Base-by-base conservation (phyloP, 2,329 filamentous ascomycete genomes). In the Colletotrichum tamarilloi region DNA sequence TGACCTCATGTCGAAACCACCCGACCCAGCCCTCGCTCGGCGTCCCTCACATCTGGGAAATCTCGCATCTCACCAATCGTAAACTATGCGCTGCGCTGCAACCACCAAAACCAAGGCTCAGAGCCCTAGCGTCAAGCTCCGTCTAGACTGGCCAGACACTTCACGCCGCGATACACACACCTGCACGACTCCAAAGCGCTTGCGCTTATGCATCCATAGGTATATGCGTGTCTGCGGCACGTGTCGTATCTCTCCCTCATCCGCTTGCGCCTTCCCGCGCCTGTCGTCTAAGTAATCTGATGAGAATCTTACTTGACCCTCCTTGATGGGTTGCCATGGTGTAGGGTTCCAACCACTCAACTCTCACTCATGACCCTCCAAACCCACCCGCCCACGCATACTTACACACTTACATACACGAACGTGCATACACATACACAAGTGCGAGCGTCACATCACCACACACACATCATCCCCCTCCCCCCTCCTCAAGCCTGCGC, bases 181-280 rank as follows among this genome's bases (percentile, higher is more conserved):
- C 19, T 46, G 42, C 52, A 59, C 30, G 32, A 66, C 26, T 53
- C 30, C 63, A 12, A 49, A 14, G 66, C 66, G 66, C 32, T 35
- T 64, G 59, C 42, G 42, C 42, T 46, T 46, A 46, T 46, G 42
- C 8, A 46, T 46, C 16, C 42, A 19, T 7, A 42, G 12, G 35
- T 46, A 19, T 46, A 19, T n/a, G 16, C 19, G 19, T n/a, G 42
- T 46, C 42, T 46, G 16, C 42, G 42, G 42, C 42, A 46, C 42
- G 42, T 46, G 19, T 46, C 16, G 42, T 19, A 16, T 46, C 42
- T n/a, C 6, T n/a, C 42, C 8, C 42, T 5, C 42, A 1, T 46
- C 42, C 16, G 42, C 68, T 49, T 68, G 63, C 69, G 64, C 58
- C 64, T 53, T 28, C 58, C 30, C 69, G 69, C 69, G 69, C 38